phyloP scores from a whole-genome alignment of 2,329 filamentous ascomycete genomes.

The Colletotrichum australisinense region DNA sequence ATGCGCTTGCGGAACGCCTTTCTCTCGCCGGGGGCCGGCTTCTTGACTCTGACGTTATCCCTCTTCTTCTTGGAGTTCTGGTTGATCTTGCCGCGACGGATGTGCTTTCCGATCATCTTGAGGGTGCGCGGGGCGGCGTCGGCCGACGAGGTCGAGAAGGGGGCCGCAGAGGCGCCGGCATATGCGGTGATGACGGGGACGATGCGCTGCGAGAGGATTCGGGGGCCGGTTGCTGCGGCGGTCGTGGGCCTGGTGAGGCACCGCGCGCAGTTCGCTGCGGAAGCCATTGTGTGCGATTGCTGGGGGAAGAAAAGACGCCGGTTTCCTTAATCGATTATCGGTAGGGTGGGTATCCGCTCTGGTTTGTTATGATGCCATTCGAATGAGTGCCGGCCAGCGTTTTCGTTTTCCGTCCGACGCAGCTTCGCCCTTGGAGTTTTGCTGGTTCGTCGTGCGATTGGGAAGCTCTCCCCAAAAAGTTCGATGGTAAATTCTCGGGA shows the following conservation, averaged over 20 bases:
- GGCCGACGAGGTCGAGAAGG: constrained; percentile 54
- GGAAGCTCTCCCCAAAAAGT: constrained; percentile 28
- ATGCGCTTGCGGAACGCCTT: constrained; percentile 90
- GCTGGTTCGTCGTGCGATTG: constrained; percentile 30
- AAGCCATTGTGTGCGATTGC: constrained; percentile 47
- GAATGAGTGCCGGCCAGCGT: neutral
- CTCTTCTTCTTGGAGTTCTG: constrained; percentile 58
- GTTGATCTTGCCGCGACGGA: constrained; percentile 36
- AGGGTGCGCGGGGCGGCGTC: constrained; percentile 38
- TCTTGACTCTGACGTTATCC: constrained; percentile 58
- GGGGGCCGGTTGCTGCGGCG: constrained; percentile 36
- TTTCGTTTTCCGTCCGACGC: constrained; percentile 21
- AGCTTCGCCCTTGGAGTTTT: constrained; percentile 24
- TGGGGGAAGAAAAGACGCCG: constrained; percentile 5
- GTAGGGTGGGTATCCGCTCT: neutral
- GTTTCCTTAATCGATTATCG: constrained; percentile 26
- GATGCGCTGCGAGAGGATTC: constrained; percentile 46
- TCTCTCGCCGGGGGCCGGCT: constrained; percentile 81
- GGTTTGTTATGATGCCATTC: constrained; percentile 25
- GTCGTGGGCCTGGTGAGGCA: constrained; percentile 52
- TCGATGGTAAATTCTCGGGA: constrained; percentile 33
- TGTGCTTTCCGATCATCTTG: constrained; percentile 34
- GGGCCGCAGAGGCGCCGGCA: constrained; percentile 44
- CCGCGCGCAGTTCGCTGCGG: constrained; percentile 53
- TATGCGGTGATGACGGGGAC: constrained; percentile 44